Percentiles rank a stretch among this genome's conserved stretches.
phyloP scores from a whole-genome alignment of 2,329 filamentous ascomycete species.

The Penicillium sp. region DNA sequence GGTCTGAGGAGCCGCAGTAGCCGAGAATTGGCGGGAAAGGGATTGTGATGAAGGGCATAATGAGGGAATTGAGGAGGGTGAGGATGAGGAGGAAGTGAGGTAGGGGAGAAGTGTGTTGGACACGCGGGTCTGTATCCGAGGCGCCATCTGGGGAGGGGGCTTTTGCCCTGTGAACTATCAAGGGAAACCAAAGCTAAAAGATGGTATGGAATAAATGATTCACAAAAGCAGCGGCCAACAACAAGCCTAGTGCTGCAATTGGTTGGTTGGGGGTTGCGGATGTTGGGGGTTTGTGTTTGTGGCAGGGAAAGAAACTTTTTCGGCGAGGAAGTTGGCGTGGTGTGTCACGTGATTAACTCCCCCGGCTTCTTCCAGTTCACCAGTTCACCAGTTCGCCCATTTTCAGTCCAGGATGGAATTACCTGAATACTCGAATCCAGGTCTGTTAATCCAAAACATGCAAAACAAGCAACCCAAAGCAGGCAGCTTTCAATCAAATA shows the following conservation, averaged over 20 bases:
- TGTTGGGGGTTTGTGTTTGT: conserved; percentile 15
- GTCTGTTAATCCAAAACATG: no score
- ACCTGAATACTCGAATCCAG: no score
- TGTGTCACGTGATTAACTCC: conserved; percentile 20
- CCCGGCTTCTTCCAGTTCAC: background rate
- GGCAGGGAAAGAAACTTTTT: conserved; percentile 34
- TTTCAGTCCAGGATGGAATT: background rate
- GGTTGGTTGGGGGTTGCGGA: conserved; percentile 12
- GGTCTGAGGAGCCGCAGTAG: conserved; percentile 42
- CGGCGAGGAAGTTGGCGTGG: conserved; percentile 18
- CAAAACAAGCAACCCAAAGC: no score
- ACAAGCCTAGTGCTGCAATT: conserved; percentile 19
- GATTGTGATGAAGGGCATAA: conserved; percentile 20
- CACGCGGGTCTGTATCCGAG: conserved; percentile 40
- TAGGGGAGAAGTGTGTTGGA: conserved; percentile 36
- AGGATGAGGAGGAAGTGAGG: conserved; percentile 31
- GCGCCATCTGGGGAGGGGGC: conserved; percentile 35
- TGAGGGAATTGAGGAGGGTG: conserved; percentile 17
- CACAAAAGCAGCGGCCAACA: conserved; percentile 4
- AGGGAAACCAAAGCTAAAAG: background rate
- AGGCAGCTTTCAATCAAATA: no score
- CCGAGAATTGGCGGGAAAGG: conserved; percentile 34
- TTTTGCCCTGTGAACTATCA: conserved; percentile 1
- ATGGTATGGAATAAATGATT: background rate
- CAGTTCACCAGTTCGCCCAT: background rate